Base-by-base conservation (phyloP, 495 filamentous ascomycete genomes). In the Aspergillus saccharolyticus region DNA sequence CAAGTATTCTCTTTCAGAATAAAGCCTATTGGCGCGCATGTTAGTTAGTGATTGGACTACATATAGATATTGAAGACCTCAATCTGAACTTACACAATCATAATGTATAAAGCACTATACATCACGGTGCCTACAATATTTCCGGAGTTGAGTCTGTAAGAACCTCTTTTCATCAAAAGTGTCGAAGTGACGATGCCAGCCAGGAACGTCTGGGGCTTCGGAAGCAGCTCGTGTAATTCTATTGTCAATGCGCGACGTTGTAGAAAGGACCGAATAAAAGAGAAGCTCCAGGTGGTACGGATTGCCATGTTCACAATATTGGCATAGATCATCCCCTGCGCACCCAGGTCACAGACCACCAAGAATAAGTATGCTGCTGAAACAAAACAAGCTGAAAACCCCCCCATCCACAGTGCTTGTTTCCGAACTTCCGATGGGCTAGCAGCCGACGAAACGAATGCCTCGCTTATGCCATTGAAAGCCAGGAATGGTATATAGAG, bases 401-500 rank as follows among this genome's bases (percentile, higher is more conserved):
- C 78, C 4, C 80, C 78, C 91, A 97, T 97, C 87, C 85, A 93
- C 3, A 79, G 64, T 3, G 86, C 86, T 71, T 99, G 94, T 3
- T 61, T 67, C 28, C 87, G 81, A 16, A 99, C 79, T 50, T 97
- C 79, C 1, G 70, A 59, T 53, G 86, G 73, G 5, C 77, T 85
- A 0, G 94, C 92, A 19, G 93, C 87, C 20, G 89, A 88, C 7
- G 90, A 84, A 12, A 97, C 90, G 58, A 97, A 97, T 0, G 93
- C 90, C 72, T 99, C 94, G 2, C 85, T 83, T 25, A 97, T 84
- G 43, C 94, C 94, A 65, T 99, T 99, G 59, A 96, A 70, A 1
- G 91, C 95, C 0, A 99, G 76, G 6, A 97, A 81, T 16, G 94
- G 94, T 57, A 99, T 90, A 68, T 96, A 96, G 66, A 88, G 89